Evolutionary conservation across 2,329 filamentous ascomycete genomes (phyloP).

Genomic region (Trichoderma atrobrunneum): DNA sequence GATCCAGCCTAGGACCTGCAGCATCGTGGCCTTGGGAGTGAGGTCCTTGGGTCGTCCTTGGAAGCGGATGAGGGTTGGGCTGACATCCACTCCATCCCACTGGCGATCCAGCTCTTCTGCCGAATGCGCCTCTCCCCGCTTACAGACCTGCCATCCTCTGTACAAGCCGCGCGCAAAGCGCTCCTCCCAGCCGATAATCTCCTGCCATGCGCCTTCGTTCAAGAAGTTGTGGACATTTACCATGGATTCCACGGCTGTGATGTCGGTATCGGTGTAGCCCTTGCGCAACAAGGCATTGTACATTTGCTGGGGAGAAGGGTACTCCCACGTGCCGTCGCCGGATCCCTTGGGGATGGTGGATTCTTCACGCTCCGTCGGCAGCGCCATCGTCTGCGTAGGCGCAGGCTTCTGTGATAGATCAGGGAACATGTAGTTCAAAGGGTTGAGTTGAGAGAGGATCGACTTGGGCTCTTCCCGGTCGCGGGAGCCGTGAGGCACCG

Average conservation of each 20-base stretch:
- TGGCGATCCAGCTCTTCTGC: slow-evolving; percentile 46
- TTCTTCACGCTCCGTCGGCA: slow-evolving; percentile 77
- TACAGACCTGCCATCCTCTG: slow-evolving; percentile 71
- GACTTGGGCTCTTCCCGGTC: slow-evolving; percentile 40
- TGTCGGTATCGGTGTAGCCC: slow-evolving; percentile 90
- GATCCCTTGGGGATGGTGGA: slow-evolving; percentile 90
- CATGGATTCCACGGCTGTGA: slow-evolving; percentile 93
- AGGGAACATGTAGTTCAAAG: slow-evolving; percentile 93
- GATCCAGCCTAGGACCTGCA: slow-evolving; percentile 74
- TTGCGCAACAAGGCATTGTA: slow-evolving; percentile 97
- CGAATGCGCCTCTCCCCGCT: slow-evolving; percentile 66
- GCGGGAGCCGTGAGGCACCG: slow-evolving; percentile 43
- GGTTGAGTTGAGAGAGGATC: slow-evolving; percentile 57
- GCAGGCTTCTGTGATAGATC: slow-evolving; percentile 78
- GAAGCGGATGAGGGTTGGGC: slow-evolving; percentile 79
- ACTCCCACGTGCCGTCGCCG: slow-evolving; percentile 81
- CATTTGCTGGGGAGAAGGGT: slow-evolving; percentile 98
- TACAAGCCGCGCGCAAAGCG: slow-evolving; percentile 73
- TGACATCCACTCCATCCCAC: slow-evolving; percentile 50
- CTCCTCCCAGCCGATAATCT: slow-evolving; percentile 91
- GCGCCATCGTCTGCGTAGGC: slow-evolving; percentile 65
- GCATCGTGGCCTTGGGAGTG: slow-evolving; percentile 85
- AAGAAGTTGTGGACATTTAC: slow-evolving; percentile 97
- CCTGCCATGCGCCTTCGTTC: slow-evolving; percentile 94
- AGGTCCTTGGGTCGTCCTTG: slow-evolving; percentile 84